Conservation (phyloP, 148 eudicot genomes). For the Polygonum maritimum region DNA sequence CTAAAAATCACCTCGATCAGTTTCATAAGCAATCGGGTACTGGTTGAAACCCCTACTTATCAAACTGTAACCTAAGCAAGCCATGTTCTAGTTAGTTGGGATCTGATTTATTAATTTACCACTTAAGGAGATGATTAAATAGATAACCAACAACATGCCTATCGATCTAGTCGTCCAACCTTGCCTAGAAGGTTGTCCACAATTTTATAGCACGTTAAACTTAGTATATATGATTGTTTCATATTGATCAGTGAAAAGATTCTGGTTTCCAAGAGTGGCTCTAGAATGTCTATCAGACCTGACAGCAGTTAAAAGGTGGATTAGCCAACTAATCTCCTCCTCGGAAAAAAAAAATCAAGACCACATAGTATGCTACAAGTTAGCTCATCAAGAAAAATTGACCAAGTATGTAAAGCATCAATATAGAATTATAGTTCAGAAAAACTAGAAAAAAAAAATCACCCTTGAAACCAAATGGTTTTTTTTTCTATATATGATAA, state of each 20-base stretch:
- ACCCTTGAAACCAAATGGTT: not conserved
- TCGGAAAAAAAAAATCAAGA: not conserved
- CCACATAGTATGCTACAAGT: not conserved
- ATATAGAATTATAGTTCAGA: not conserved
- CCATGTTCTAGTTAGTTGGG: too few relatives aligned
- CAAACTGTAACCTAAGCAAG: too few relatives aligned
- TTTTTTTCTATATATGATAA: not conserved
- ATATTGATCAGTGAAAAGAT: not conserved
- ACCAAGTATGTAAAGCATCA: not conserved
- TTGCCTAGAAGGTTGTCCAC: too few relatives aligned
- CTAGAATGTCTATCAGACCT: not conserved
- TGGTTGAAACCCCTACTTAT: too few relatives aligned
- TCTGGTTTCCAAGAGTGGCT: not conserved
- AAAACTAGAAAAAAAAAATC: not conserved
- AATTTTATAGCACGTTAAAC: too few relatives aligned
- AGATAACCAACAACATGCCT: too few relatives aligned
- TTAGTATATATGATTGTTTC: too few relatives aligned
- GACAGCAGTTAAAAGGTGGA: not conserved
- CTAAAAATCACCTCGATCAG: too few relatives aligned
- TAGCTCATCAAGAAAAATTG: not conserved
- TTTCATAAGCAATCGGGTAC: too few relatives aligned
- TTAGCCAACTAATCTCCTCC: not conserved
- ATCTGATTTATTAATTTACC: too few relatives aligned
- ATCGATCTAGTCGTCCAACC: too few relatives aligned
- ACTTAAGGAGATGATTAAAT: too few relatives aligned